Conservation (phyloP, 805 yeast genomes). For the Yarrowia divulgata region DNA sequence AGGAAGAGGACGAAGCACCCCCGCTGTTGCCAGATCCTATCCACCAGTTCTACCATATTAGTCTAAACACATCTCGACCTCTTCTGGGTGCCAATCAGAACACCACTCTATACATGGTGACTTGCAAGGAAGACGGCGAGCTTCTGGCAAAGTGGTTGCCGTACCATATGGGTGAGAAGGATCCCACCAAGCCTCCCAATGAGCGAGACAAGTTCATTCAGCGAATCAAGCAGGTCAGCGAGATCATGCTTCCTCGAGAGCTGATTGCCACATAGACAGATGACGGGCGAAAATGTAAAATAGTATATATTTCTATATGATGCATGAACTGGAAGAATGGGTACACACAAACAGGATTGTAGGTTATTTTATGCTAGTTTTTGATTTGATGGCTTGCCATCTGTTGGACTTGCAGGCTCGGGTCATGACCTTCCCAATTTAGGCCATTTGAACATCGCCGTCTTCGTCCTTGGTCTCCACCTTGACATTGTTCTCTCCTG, state of each 20-base stretch:
- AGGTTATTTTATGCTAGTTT: neutral
- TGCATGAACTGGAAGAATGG: neutral
- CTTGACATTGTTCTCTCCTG: constrained; percentile 1
- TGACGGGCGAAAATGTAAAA: neutral
- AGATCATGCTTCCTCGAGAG: constrained; percentile 37
- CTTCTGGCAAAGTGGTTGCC: constrained; percentile 37
- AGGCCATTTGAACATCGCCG: constrained; percentile 28
- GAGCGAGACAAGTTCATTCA: constrained; percentile 39
- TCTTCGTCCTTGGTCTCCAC: constrained; percentile 20
- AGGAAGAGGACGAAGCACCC: constrained; percentile 8
- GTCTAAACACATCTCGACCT: constrained; percentile 25
- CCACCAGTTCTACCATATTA: constrained; percentile 34
- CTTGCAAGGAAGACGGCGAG: constrained; percentile 37
- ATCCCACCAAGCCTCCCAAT: constrained; percentile 38
- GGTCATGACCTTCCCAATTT: too few species aligned
- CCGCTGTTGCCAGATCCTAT: constrained; percentile 15
- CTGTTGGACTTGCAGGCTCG: too few species aligned
- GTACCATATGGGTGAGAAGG: constrained; percentile 37
- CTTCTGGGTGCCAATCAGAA: constrained; percentile 30
- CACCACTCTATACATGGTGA: constrained; percentile 12
- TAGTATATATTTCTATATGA: constrained; percentile 20
- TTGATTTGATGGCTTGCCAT: too few species aligned
- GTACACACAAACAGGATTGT: neutral
- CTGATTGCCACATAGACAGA: constrained; percentile 19
- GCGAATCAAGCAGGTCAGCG: constrained; percentile 31